Evolutionary conservation across 108 stramenopile species (phyloP), one percentile per base, ranked within the genome.

Genomic region (Pseudonitzschia multistriata): DNA sequence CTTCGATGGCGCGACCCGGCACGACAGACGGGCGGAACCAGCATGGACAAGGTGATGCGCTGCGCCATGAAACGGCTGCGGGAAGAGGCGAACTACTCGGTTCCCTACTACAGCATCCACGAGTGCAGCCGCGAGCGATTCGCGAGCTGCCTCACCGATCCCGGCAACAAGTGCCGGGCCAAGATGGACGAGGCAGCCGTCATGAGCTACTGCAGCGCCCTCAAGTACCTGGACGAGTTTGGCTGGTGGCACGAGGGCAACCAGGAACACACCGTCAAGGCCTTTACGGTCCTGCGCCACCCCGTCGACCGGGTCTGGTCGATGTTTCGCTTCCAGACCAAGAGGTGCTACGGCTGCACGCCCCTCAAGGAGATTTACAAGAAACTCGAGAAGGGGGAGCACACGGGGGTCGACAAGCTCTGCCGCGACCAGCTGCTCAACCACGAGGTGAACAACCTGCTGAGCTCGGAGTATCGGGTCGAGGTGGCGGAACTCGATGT

Each of bases 251-350:
- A 67, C 29, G 56, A 30, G 33, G 65, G 37, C 11, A 35, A 71
- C 19, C 17, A 53, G 25, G 54, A 40, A 5, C 11, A 61, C 36
- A 53, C 33, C 10, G 55, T 77, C 4, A 56, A 73, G 57, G 83
- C 84, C 47, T 63, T 92, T 36, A 89, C 91, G 22, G 81, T 90
- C 1, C 70, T 92, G 53, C 74, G 91, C 17, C 76, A 92, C 73
- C 91, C 91, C 3, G 81, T 90, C 22, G 88, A 89, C 56, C 83
- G 91, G 14, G 91, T 89, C 1, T 92, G 91, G 91, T 83, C 81
- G 31, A 89, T 89, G 88, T 92, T 79, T 57, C 77, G 87, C 13
- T 92, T 87, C 64, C 79, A 81, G 45, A 85, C 89, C 17, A 70
- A 81, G 49, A 28, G 52, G 0, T 92, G 91, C 62, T 92, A 85